Evolutionary conservation across 345 rosid species (phyloP).

Genomic region (Eucalyptus regnans): DNA sequence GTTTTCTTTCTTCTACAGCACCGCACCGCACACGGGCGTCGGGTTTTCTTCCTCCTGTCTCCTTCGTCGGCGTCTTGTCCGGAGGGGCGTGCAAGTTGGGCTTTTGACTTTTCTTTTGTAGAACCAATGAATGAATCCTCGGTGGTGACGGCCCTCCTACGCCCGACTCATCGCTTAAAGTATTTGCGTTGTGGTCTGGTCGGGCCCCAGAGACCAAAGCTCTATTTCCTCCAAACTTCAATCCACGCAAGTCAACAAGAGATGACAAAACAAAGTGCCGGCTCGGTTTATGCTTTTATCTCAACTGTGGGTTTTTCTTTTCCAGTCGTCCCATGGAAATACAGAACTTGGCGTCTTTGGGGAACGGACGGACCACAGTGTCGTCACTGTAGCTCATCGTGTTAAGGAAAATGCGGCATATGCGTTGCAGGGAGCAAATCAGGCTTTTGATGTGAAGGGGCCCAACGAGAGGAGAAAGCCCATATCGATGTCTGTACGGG

Average conservation of each 20-base stretch:
- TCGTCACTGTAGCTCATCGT: neutral
- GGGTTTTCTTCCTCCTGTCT: neutral
- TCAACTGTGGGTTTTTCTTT: neutral
- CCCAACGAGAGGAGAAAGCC: neutral
- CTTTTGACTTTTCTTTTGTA: neutral
- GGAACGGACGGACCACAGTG: neutral
- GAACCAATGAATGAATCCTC: neutral
- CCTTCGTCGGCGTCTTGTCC: neutral
- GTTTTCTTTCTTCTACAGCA: neutral
- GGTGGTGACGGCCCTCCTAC: neutral
- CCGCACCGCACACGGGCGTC: neutral
- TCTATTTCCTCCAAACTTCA: neutral
- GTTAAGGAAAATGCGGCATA: neutral
- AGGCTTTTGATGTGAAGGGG: neutral
- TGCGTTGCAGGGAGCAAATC: neutral
- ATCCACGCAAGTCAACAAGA: neutral
- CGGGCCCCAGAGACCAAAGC: neutral
- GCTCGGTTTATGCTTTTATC: neutral
- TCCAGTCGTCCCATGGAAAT: neutral
- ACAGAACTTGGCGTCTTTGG: neutral
- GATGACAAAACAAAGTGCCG: neutral
- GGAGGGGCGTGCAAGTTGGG: neutral
- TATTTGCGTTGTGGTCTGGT: neutral
- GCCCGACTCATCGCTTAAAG: neutral
- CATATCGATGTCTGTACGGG: neutral